phyloP scores from a whole-genome alignment of 768 basidiomycete genomes.

The Phlebiopsis flavidoalba region DNA sequence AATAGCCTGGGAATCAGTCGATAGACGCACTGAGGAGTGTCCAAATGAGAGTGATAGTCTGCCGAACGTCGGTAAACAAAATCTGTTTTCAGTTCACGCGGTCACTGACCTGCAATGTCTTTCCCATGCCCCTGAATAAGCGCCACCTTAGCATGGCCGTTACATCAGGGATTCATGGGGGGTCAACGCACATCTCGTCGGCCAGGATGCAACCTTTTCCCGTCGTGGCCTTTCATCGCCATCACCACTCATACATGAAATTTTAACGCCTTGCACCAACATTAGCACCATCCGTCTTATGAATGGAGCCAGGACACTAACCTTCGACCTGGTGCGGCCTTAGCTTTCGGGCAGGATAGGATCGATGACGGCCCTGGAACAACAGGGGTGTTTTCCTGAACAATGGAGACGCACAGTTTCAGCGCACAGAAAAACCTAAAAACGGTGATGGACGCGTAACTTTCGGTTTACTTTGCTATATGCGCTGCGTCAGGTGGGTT shows the following conservation, averaged over 20 bases:
- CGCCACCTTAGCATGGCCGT: conserved; percentile 3
- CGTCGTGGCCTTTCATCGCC: conserved; percentile 83
- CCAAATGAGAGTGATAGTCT: conserved; percentile 89
- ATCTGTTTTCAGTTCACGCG: not conserved
- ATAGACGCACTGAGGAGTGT: conserved; percentile 74
- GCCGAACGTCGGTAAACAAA: conserved; percentile 24
- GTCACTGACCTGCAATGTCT: conserved; percentile 59
- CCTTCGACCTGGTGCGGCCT: conserved; percentile 91
- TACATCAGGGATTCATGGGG: not conserved
- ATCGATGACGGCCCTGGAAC: conserved; percentile 87
- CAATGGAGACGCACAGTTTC: not conserved
- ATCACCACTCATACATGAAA: conserved; percentile 97
- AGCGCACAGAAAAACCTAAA: not conserved
- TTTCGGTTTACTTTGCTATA: conserved; percentile 62
- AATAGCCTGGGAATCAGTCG: not conserved
- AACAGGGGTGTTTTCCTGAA: conserved; percentile 54
- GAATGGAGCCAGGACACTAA: conserved; percentile 20
- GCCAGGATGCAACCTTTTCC: conserved; percentile 93
- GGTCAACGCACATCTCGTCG: conserved; percentile 75
- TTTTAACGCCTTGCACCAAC: conserved; percentile 50
- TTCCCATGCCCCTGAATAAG: conserved; percentile 84
- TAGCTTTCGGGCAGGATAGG: conserved; percentile 67
- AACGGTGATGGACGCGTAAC: conserved; percentile 35
- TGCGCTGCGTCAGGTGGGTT: conserved; percentile 67
- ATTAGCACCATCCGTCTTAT: not conserved